A percentile compares a stretch with the other conserved stretches of the same genome.
These are phyloP conservation scores for Eucalyptus cladocalyx DNA, from an alignment of 345 rosid genomes.

Conservation along the genomic window DNA sequence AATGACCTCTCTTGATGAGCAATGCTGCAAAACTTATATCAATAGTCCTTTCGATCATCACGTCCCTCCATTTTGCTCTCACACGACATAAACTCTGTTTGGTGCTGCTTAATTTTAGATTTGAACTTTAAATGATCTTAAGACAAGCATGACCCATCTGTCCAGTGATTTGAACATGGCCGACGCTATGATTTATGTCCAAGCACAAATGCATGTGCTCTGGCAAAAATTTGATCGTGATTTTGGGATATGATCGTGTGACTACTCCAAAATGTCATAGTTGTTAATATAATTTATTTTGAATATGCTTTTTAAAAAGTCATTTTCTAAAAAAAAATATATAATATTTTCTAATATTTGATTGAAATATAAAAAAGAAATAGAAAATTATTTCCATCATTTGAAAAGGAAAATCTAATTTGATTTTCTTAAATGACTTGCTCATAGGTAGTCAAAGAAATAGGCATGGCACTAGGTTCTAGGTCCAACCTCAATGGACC, in stretches of 20 bases:
- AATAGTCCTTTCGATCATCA: background rate
- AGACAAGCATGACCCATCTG: background rate
- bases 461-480: too few species aligned
- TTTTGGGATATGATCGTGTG: accelerated
- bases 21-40: background rate
- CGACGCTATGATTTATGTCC: background rate
- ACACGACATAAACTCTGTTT: background rate
- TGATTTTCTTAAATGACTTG: too few species aligned
- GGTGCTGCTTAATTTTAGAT: background rate
- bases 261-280: background rate
- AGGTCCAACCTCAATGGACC: too few species aligned
- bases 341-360: too few species aligned
- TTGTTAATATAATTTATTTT: too few species aligned
- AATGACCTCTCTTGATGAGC: background rate
- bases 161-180: background rate
- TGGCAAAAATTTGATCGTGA: background rate
- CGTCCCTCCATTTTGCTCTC: background rate
- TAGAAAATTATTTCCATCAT: too few species aligned
- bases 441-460: accelerated
- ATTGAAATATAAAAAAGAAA: too few species aligned
- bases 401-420: too few species aligned
- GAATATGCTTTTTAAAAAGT: too few species aligned
- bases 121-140: background rate
- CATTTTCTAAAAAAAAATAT: too few species aligned
- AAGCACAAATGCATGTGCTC: background rate